Evolutionary conservation across 805 yeast genomes (phyloP).

Genomic region (Candida pseudoglaebosa): DNA sequence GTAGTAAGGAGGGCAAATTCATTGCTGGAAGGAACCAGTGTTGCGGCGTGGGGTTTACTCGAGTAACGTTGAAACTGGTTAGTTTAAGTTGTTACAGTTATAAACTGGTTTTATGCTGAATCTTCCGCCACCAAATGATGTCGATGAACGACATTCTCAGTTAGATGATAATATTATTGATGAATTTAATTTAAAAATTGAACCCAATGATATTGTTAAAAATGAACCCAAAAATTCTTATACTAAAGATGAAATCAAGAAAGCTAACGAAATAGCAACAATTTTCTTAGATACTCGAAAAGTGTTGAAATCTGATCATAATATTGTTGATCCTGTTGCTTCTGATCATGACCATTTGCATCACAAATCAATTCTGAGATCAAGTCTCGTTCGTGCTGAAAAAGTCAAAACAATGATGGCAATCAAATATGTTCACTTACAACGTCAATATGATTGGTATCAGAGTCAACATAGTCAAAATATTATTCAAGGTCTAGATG

Average conservation of each 20-base stretch:
- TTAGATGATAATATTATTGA: no score
- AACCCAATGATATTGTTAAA: background rate
- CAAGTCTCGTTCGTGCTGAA: constrained; percentile 45
- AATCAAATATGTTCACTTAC: constrained; percentile 47
- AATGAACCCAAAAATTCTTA: background rate
- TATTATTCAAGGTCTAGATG: constrained; percentile 52
- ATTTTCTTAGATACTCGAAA: constrained; percentile 41
- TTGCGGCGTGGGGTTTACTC: no score
- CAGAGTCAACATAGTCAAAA: constrained; percentile 14
- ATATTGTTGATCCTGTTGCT: constrained; percentile 30
- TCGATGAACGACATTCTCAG: no score
- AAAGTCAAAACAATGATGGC: constrained; percentile 46
- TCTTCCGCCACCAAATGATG: no score
- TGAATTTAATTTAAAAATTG: background rate
- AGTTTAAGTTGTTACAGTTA: no score
- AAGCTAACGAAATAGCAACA: constrained; percentile 26
- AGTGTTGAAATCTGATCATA: constrained; percentile 39
- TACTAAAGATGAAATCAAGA: constrained; percentile 13
- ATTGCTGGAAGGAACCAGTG: no score
- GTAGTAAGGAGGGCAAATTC: no score
- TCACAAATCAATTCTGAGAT: constrained; percentile 22
- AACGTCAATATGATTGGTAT: constrained; percentile 32
- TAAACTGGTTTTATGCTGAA: no score
- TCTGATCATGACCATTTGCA: constrained; percentile 3
- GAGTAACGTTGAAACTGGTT: no score